A percentile compares a stretch with the other conserved stretches of the same genome.
Conservation (phyloP, 2,329 filamentous ascomycete species). For the Colletotrichum lentis region DNA sequence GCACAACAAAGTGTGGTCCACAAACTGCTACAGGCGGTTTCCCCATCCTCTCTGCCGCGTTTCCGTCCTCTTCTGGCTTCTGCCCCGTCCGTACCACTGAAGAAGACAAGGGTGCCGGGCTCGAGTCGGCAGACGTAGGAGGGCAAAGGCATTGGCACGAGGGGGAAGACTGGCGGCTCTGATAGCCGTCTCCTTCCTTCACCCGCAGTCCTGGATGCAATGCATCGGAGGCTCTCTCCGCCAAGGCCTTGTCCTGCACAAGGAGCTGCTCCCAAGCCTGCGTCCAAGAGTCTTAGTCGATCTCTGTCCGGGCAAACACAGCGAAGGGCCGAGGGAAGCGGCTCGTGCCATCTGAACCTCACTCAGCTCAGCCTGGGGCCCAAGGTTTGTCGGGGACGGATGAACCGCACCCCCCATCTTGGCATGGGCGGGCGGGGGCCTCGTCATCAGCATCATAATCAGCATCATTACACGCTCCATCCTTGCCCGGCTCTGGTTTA, state of each 20-base stretch:
- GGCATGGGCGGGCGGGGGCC: conserved; percentile 20
- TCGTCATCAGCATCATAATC: conserved; percentile 28
- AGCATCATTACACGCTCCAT: conserved; percentile 13
- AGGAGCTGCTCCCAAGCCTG: conserved; percentile 22
- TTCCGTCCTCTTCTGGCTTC: conserved; percentile 18
- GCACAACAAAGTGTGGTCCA: conserved; percentile 24
- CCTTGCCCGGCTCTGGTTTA: conserved; percentile 19
- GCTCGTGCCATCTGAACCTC: conserved; percentile 36
- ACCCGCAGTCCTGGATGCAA: conserved; percentile 1
- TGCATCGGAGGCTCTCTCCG: conserved; percentile 17
- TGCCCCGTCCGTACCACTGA: conserved; percentile 27
- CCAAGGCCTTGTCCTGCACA: conserved; percentile 11
- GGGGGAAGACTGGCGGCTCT: neutral
- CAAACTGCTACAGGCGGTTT: conserved; percentile 21
- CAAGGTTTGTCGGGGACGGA: neutral
- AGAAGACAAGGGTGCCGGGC: conserved; percentile 3
- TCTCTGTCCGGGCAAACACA: conserved; percentile 25
- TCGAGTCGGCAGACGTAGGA: neutral
- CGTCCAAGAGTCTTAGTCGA: conserved; percentile 35
- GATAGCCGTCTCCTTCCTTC: conserved; percentile 1
- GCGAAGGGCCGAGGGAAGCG: conserved; percentile 32
- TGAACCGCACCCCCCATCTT: conserved; percentile 16
- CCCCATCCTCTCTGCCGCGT: conserved; percentile 27
- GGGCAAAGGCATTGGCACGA: neutral
- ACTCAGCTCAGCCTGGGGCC: conserved; percentile 14